Evolutionary conservation across 805 yeast species (phyloP), one percentile per base, ranked within the genome.

Genomic region (Teunomyces gatunensis): DNA sequence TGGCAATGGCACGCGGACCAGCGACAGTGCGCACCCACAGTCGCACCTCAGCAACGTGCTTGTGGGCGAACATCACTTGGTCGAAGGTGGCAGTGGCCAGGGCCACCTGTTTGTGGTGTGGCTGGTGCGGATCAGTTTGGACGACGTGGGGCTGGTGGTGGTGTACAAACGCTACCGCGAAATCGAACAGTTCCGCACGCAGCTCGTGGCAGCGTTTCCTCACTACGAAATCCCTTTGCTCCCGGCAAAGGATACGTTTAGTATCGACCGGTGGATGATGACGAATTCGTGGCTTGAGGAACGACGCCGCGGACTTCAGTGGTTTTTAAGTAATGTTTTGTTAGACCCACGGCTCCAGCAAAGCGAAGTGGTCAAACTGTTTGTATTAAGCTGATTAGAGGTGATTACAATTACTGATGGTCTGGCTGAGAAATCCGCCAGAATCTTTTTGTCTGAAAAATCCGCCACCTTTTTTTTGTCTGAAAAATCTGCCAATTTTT

Each of bases 91-190:
- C 25, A 60, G 61, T 5, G 73, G 75, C 0, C 57, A 53, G 39
- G 73, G 75, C 0, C 57, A 53, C 36, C 55, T 69, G 44, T 73
- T 71, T 53, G 61, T 65, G 15, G 74, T 65, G 20, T 73, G 78
- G 78, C 45, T 67, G 2, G 63, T 73, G 9, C 62, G 65, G 40
- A 61, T 73, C 5, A 65, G 68, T 3, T 54, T 73, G 18, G 64
- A 72, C 45, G 54, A 57, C 23, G 65, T 65, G 50, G 66, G 78
- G 3, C 68, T 68, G 49, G 72, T 85, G 15, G 60, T 66, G 39
- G 56, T 81, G 3, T 77, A 80, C 58, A 80, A 78, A 59, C 61
- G 96, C 33, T 88, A 85, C 62, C 77, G 81, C 30, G 92, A 87
- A 39, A 78, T 88, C 50, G 83, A 66, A 34, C 51, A 48, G 28